A percentile compares a stretch with the other conserved stretches of the same genome.
These are phyloP conservation scores for Megacollybia marginata DNA, from an alignment of 768 basidiomycete genomes.

Conservation along the genomic window DNA sequence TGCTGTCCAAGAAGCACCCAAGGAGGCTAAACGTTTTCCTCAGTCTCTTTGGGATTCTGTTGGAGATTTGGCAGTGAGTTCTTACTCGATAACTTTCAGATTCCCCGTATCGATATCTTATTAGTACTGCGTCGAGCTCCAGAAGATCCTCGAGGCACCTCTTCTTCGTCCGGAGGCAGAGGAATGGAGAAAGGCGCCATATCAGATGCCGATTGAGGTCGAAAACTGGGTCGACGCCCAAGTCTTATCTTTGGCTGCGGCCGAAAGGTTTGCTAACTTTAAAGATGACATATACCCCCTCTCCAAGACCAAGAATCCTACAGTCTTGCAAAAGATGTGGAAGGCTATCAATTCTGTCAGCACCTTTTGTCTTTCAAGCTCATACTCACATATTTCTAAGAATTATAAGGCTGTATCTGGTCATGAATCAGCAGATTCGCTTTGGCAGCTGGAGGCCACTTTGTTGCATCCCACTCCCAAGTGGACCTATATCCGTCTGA, in stretches of 20 bases:
- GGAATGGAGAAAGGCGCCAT: constrained; percentile 40
- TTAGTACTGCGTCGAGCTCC: constrained; percentile 60
- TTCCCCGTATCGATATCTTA: neutral
- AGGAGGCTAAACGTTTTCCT: constrained; percentile 68
- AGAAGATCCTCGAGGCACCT: constrained; percentile 55
- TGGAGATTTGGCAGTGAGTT: constrained; percentile 68
- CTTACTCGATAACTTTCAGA: neutral
- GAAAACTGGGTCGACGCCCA: constrained; percentile 67
- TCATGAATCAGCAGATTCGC: constrained; percentile 41
- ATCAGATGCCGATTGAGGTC: constrained; percentile 52
- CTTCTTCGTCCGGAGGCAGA: constrained; percentile 50
- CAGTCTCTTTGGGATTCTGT: constrained; percentile 77
- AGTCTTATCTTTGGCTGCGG: constrained; percentile 50
- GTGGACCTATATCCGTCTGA: constrained; percentile 43
- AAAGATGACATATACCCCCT: constrained; percentile 55
- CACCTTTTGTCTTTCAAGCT: neutral
- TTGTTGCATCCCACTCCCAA: constrained; percentile 42
- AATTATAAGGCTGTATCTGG: constrained; percentile 51
- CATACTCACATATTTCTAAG: constrained; percentile 25
- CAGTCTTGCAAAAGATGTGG: constrained; percentile 58
- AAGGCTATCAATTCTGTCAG: constrained; percentile 48
- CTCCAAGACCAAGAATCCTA: constrained; percentile 40
- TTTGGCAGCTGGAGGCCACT: constrained; percentile 57
- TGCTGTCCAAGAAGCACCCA: constrained; percentile 64
- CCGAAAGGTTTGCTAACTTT: constrained; percentile 39